Evolutionary conservation across 306 rosid genomes (phyloP).

Genomic region (Canavalia gladiata): DNA sequence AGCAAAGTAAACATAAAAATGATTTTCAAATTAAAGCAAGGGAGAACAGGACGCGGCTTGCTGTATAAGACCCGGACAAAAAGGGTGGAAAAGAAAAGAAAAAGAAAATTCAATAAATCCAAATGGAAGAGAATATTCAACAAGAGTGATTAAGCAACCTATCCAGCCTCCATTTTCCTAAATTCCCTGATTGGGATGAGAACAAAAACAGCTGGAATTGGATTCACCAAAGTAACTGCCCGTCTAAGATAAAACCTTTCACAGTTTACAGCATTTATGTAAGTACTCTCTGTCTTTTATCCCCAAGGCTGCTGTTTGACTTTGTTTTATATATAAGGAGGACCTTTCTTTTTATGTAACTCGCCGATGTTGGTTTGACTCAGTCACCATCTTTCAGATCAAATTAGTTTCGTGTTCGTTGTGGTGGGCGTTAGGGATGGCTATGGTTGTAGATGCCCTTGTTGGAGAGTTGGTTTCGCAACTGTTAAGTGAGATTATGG

Average conservation of each 20-base stretch:
- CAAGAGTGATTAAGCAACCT: neutral
- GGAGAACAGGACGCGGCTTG: neutral
- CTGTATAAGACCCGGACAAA: neutral
- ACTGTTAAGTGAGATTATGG: slow-evolving; percentile 33
- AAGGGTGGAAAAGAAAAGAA: neutral
- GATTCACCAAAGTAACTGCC: neutral
- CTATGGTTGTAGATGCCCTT: slow-evolving; percentile 42
- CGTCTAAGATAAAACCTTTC: neutral
- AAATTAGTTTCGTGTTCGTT: neutral
- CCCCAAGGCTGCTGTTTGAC: too few species aligned
- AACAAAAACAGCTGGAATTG: slow-evolving; percentile 1
- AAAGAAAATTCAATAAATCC: too few species aligned
- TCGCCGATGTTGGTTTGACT: neutral
- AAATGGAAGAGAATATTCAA: neutral
- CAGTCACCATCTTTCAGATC: neutral
- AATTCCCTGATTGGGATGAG: neutral
- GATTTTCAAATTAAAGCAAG: neutral
- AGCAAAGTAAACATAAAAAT: slow-evolving; percentile 3
- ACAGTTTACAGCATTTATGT: neutral
- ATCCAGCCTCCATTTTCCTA: neutral
- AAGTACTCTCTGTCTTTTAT: neutral
- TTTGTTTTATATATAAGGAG: neutral
- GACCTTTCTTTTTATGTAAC: neutral
- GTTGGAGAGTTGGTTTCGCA: slow-evolving; percentile 39
- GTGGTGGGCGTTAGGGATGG: slow-evolving; percentile 2